Base-by-base conservation (phyloP, 1,139 yeast species). In the Pneumocystis jirovecii region DNA sequence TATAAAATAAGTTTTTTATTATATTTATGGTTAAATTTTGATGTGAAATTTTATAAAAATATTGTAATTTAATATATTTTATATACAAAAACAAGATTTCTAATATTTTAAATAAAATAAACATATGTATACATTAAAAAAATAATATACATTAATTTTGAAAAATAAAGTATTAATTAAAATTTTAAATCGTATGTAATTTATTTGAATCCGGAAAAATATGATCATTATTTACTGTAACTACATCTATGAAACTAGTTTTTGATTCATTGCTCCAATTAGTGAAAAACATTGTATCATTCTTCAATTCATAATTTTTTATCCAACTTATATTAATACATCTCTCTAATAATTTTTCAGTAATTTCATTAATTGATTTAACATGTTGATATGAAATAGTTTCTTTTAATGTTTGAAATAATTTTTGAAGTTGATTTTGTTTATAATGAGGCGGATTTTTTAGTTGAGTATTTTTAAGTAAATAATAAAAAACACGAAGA, bases 401-500 rank as follows among this genome's bases (percentile, higher is more conserved):
- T 12, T 50, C 71, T 10, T 66, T 63, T 29, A 70, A 67, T 34
- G 67, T 60, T n/a, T 59, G 61, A 60, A 90, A 75, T 17, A 85
- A 75, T 6, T 80, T 79, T 12, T 76, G 70, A 10, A 90, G 73
- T 65, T 84, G 87, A 0, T 77, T 78, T 39, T 76, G 79, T 71
- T 88, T 86, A 74, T 89, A 89, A 12, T 79, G 78, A 19, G 68
- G 68, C 1, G 81, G 78, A 1, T 76, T 74, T n/a, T 76, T 73
- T 64, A 89, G 76, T 71, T 86, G 89, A 0, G 95, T 83, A 70
- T 85, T 85, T 68, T 80, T 78, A 61, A 91, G 75, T 70, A 91
- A 75, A 0, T 95, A 96, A 70, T 84, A 80, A 61, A 91, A 72
- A 0, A 90, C 93, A 67, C 95, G 80, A 62, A 91, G 76, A 71